These are phyloP conservation scores for Populus alba DNA, from an alignment of 345 rosid species.

Conservation along the genomic window DNA sequence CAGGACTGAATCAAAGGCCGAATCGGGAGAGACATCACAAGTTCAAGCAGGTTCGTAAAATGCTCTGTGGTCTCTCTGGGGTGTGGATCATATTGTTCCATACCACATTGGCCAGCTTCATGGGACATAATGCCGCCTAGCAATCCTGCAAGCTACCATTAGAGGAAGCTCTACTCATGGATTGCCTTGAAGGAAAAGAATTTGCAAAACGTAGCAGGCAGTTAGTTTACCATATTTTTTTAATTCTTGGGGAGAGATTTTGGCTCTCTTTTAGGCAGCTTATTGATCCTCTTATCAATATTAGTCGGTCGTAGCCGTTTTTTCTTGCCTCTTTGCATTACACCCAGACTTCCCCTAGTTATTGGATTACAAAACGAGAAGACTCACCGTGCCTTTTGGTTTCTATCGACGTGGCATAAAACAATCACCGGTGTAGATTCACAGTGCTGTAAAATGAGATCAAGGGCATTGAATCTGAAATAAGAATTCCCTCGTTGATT, in stretches of 20 bases:
- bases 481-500: neutral
- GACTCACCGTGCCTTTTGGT: neutral
- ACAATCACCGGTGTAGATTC: neutral
- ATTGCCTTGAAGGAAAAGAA: neutral
- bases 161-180: neutral
- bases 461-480: neutral
- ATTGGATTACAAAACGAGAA: neutral
- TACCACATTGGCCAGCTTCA: neutral
- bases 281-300: neutral
- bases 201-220: neutral
- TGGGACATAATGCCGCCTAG: neutral
- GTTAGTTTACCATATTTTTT: neutral
- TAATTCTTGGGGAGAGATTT: constrained; percentile 6
- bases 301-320: neutral
- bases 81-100: neutral
- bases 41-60: constrained; percentile 24
- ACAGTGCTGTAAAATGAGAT: neutral
- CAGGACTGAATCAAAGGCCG: constrained; percentile 23
- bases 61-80: neutral
- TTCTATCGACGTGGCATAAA: neutral
- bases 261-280: neutral
- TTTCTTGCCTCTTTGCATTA: neutral
- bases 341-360: neutral
- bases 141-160: neutral
- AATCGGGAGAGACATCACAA: constrained; percentile 34